Base-by-base conservation (phyloP, 345 rosid genomes). In the Rhizophora apiculata region DNA sequence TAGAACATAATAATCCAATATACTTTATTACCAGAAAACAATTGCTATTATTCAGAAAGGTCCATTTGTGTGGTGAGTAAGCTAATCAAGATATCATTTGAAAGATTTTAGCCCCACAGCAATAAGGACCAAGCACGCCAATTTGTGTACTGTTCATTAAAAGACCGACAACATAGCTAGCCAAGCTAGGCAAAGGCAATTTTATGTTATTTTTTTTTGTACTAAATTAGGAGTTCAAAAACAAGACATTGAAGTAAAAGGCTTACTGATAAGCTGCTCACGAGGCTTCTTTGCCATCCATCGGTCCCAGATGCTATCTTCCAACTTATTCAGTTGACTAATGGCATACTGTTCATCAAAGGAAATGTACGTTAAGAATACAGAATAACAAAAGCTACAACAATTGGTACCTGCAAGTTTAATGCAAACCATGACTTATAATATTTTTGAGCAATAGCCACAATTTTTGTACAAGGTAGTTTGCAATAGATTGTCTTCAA, bases 251-350 rank as follows among this genome's bases (percentile, higher is more conserved):
- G 13, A 39, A n/a, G 66, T 58, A 69, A 73, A 83, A 73, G 60
- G 79, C 93, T 54, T 87, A 94, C 97, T 73, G 74, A 82, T 72
- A 75, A 81, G 74, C 67, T 83, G 86, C 70, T 89, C 92, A 48
- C 68, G 83, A 62, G 92, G 92, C 80, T 77, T 86, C 73, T 81
- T 87, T 74, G 70, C 85, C 54, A 79, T 75, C 98, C 97, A 91
- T 79, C 88, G 85, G 66, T 87, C 86, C 90, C 85, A 87, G 67
- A 94, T 88, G 90, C 90, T 88, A 70, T 94, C 98, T 83, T 91
- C 98, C 83, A 94, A 72, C 83, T 87, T 94, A 77, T 82, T 89
- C 68, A 91, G 87, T 77, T 94, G 98, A 84, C 90, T 94, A 70
- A 91, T 83, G 72, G 97, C 98, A 79, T 89, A 91, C 98, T 94